These are phyloP conservation scores for Tolypocladium nubicola DNA, from an alignment of 2,329 filamentous ascomycete species.

Conservation along the genomic window DNA sequence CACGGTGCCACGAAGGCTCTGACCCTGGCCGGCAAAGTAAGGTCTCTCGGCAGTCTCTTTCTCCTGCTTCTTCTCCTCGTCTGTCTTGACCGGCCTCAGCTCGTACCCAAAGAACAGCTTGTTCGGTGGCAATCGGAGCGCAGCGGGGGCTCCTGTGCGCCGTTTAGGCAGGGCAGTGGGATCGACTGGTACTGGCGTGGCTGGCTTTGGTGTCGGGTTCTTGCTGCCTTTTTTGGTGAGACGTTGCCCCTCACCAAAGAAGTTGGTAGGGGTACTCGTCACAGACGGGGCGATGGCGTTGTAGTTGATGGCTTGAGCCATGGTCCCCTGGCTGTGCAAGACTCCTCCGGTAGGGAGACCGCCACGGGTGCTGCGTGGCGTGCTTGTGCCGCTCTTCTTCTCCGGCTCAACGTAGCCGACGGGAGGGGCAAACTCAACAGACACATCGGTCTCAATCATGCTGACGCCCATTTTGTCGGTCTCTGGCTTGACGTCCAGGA, in stretches of 20 bases:
- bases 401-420: conserved; percentile 89
- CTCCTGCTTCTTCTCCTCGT: conserved; percentile 58
- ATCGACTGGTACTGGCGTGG: conserved; percentile 51
- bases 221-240: conserved; percentile 78
- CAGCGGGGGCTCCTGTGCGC: conserved; percentile 69
- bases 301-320: conserved; percentile 99
- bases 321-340: conserved; percentile 77
- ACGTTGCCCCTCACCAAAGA: conserved; percentile 69
- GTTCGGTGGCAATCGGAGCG: conserved; percentile 72
- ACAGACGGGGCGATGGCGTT: conserved; percentile 74
- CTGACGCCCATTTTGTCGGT: conserved; percentile 77
- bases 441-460: conserved; percentile 92
- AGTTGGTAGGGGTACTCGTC: conserved; percentile 63
- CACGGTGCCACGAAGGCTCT: conserved; percentile 58
- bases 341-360: conserved; percentile 61
- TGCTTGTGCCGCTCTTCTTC: conserved; percentile 71
- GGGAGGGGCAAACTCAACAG: conserved; percentile 90
- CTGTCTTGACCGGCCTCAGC: conserved; percentile 76
- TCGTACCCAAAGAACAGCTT: conserved; percentile 97
- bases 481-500: conserved; percentile 85
- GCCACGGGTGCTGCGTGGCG: conserved; percentile 58
- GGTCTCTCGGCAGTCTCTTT: conserved; percentile 53
- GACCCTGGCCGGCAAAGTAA: conserved; percentile 76
- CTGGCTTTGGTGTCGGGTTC: conserved; percentile 50
- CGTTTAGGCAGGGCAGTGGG: conserved; percentile 21